These are phyloP conservation scores for Pestalotiopsis sp. DNA, from an alignment of 2,329 filamentous ascomycete species.

Conservation along the genomic window DNA sequence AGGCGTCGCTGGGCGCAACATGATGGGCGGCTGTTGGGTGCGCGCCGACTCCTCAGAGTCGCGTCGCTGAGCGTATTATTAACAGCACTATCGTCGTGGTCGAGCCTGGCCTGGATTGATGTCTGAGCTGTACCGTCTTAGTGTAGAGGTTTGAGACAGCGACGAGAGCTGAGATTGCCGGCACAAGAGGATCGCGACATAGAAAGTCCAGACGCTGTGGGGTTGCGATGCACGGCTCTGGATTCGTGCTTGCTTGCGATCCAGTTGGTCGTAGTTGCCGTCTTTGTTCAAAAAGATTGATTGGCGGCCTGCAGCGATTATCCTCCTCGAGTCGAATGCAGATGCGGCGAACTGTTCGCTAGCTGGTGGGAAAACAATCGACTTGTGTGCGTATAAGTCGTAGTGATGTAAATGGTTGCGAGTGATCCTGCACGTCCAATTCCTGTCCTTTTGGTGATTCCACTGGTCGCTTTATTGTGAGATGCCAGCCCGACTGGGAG, in stretches of 20 bases:
- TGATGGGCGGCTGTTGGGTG: conserved; percentile 47
- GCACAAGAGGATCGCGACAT: not conserved
- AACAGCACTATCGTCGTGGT: not conserved
- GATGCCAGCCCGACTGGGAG: not conserved
- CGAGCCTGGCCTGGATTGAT: not conserved
- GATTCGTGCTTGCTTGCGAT: not conserved
- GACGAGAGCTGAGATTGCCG: not conserved
- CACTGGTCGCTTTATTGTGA: not conserved
- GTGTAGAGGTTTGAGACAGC: not conserved
- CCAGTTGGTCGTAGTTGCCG: not conserved
- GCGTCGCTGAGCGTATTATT: conserved; percentile 22
- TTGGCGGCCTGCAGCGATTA: not conserved
- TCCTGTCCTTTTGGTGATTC: not conserved
- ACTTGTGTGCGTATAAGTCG: not conserved
- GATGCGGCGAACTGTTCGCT: not conserved
- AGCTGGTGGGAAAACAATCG: not conserved
- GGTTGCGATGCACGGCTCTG: not conserved
- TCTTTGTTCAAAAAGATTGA: not conserved
- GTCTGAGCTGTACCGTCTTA: not conserved
- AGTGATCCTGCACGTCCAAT: conserved; percentile 10
- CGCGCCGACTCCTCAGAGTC: conserved; percentile 31
- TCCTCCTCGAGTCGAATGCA: not conserved
- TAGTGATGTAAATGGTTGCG: not conserved
- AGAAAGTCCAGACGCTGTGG: not conserved
- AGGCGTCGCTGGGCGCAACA: conserved; percentile 91